phyloP scores from a whole-genome alignment of 2,329 filamentous ascomycete genomes.

The Elsinoe australis region DNA sequence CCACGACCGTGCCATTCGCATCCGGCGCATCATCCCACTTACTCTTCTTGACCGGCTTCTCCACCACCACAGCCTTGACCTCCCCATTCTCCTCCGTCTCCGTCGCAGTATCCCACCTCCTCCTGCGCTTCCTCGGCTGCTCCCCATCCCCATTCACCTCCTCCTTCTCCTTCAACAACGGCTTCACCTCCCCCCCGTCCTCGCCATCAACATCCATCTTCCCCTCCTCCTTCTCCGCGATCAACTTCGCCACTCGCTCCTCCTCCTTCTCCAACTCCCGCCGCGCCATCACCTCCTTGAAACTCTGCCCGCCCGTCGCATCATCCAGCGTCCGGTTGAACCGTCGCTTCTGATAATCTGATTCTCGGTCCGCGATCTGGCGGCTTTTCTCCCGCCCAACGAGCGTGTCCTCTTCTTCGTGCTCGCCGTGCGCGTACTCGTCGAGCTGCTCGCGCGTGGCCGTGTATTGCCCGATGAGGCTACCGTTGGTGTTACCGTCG shows the following conservation, averaged over 20 bases:
- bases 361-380: conserved; percentile 86
- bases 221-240: conserved; percentile 60
- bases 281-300: conserved; percentile 82
- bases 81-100: conserved; percentile 39
- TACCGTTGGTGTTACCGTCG: conserved; percentile 54
- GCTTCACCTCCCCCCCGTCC: conserved; percentile 62
- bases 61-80: conserved; percentile 26
- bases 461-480: conserved; percentile 92
- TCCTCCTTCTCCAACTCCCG: conserved; percentile 91
- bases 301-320: conserved; percentile 64
- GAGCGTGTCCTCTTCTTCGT: conserved; percentile 87
- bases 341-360: conserved; percentile 92
- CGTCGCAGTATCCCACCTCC: conserved; percentile 73
- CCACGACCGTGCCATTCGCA: conserved; percentile 42
- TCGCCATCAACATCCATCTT: conserved; percentile 58
- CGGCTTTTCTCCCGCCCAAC: conserved; percentile 80
- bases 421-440: conserved; percentile 82
- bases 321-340: conserved; percentile 79
- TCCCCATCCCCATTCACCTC: conserved; percentile 62
- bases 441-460: conserved; percentile 87
- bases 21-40: conserved; percentile 27
- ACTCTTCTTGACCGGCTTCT: conserved; percentile 26
- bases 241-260: conserved; percentile 70
- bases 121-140: conserved; percentile 72
- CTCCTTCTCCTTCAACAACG: conserved; percentile 65